These are phyloP conservation scores for Antrodiella citrinella DNA, from an alignment of 768 basidiomycete species.

Conservation along the genomic window DNA sequence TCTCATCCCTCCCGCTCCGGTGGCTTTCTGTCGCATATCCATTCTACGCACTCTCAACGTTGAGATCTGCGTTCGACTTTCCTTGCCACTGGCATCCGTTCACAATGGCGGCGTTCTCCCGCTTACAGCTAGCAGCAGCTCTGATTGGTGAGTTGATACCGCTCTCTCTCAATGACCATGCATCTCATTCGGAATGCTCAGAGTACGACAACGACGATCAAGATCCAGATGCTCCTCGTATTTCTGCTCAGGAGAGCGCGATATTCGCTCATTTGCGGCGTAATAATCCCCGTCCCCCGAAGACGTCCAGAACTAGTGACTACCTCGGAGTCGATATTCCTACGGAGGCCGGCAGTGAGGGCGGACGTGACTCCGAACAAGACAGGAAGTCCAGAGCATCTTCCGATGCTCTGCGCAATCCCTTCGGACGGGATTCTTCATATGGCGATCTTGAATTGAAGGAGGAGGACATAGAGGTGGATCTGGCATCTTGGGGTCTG, in stretches of 20 bases:
- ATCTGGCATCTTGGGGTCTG: conserved; percentile 79
- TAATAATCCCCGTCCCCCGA: conserved; percentile 39
- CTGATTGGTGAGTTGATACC: conserved; percentile 53
- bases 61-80: not conserved
- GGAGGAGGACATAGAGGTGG: conserved; percentile 58
- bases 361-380: conserved; percentile 22
- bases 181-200: conserved; percentile 21
- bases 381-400: conserved; percentile 40
- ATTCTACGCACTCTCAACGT: too few relatives aligned
- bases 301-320: conserved; percentile 46
- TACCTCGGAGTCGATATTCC: conserved; percentile 62
- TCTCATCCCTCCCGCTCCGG: too few relatives aligned
- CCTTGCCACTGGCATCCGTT: not conserved
- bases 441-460: conserved; percentile 40
- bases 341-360: conserved; percentile 44
- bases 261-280: conserved; percentile 76
- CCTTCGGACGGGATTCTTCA: conserved; percentile 59
- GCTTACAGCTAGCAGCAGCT: conserved; percentile 81
- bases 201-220: conserved; percentile 86
- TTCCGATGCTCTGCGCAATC: conserved; percentile 60
- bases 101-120: conserved; percentile 51
- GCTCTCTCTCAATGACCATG: conserved; percentile 2
- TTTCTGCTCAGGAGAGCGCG: conserved; percentile 75
- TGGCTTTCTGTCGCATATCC: too few relatives aligned
- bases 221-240: conserved; percentile 52